Evolutionary conservation across 2,329 filamentous ascomycete species (phyloP).

Genomic region (Fusarium sp.): DNA sequence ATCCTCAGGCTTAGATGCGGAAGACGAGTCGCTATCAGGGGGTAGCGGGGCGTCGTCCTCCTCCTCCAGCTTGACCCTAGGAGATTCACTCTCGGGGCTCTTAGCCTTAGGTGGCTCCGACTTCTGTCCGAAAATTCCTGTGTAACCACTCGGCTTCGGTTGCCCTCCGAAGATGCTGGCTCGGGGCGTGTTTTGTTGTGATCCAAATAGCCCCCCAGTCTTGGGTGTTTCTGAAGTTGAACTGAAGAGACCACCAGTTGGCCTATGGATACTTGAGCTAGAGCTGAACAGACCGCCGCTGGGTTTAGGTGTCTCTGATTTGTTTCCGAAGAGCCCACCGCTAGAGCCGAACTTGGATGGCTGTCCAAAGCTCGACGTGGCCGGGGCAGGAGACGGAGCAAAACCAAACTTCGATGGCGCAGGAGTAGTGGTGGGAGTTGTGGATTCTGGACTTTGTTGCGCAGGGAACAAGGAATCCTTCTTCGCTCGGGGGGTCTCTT

Average conservation of each 20-base stretch:
- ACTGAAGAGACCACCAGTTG: conserved; percentile 38
- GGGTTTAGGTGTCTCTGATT: conserved; percentile 46
- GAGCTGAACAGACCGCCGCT: conserved; percentile 47
- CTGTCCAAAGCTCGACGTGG: conserved; percentile 54
- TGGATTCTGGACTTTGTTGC: conserved; percentile 52
- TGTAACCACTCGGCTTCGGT: conserved; percentile 42
- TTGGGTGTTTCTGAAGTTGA: conserved; percentile 50
- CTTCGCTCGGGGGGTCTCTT: conserved; percentile 56
- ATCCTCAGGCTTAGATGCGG: conserved; percentile 53
- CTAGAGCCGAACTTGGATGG: conserved; percentile 48
- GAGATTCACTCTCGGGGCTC: conserved; percentile 41
- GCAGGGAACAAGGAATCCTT: conserved; percentile 50
- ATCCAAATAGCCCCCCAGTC: conserved; percentile 41
- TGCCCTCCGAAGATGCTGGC: conserved; percentile 39
- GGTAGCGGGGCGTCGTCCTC: conserved; percentile 61
- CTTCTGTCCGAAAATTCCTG: conserved; percentile 46
- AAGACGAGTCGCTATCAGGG: conserved; percentile 67
- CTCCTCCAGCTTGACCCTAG: conserved; percentile 55
- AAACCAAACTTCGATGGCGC: conserved; percentile 63
- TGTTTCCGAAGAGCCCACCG: conserved; percentile 49
- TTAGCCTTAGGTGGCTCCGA: conserved; percentile 31
- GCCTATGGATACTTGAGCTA: conserved; percentile 36
- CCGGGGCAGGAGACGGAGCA: conserved; percentile 52
- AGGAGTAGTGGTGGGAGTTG: conserved; percentile 66
- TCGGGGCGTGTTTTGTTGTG: conserved; percentile 43